Evolutionary conservation across 441 rosid genomes (phyloP).

Genomic region (Gossypium aridum): DNA sequence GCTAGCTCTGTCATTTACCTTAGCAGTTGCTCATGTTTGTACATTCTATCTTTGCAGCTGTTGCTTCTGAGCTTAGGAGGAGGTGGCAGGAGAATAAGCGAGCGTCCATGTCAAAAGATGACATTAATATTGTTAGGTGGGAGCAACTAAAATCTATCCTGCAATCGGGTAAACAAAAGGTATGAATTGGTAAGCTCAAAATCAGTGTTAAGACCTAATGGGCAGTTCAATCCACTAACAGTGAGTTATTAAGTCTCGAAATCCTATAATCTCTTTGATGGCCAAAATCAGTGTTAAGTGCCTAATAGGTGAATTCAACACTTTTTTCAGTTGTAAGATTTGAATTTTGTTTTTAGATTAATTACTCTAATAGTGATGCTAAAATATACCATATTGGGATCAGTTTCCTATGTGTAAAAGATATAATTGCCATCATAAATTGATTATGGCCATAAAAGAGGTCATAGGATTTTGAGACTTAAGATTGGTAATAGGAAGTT

Average conservation of each 20-base stretch:
- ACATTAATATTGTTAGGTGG: slow-evolving; percentile 66
- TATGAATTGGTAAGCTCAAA: slow-evolving; percentile 16
- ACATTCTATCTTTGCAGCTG: slow-evolving; percentile 36
- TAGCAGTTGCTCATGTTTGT: background rate
- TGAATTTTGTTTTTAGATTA: background rate
- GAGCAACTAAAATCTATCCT: slow-evolving; percentile 65
- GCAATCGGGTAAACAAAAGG: slow-evolving; percentile 76
- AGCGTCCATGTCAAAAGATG: slow-evolving; percentile 55
- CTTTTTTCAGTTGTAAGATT: background rate
- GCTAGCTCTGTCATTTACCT: slow-evolving; percentile 4
- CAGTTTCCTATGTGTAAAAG: background rate
- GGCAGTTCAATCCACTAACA: background rate
- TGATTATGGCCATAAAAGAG: background rate
- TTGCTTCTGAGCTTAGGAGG: slow-evolving; percentile 74
- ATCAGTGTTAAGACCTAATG: background rate
- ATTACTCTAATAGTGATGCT: background rate
- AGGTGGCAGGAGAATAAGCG: slow-evolving; percentile 69
- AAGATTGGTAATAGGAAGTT: background rate
- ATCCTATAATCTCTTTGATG: background rate
- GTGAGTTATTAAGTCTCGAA: background rate
- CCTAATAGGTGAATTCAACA: background rate
- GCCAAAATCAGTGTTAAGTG: background rate
- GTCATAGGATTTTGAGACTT: background rate
- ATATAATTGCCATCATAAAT: background rate
- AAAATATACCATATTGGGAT: background rate